Conservation (phyloP, 2,329 filamentous ascomycete species). For the Eutypella sp. region DNA sequence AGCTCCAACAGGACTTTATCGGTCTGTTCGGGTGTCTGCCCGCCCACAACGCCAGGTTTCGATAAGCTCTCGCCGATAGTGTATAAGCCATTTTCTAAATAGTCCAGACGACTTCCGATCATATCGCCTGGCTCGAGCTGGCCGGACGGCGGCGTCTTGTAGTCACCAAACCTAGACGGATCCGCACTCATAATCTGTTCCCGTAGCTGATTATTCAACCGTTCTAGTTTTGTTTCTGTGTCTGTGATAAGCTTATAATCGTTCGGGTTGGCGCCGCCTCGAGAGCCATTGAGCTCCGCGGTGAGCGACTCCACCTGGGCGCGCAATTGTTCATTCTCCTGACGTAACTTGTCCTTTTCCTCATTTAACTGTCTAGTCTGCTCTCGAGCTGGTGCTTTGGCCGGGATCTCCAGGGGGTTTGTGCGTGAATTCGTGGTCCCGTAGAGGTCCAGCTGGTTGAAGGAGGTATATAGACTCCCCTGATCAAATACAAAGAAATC, state of each 20-base stretch:
- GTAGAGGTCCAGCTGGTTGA: constrained; percentile 57
- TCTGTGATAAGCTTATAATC: constrained; percentile 50
- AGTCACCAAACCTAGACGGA: constrained; percentile 47
- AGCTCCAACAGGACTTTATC: constrained; percentile 49
- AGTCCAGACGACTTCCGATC: constrained; percentile 58
- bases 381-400: constrained; percentile 52
- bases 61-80: constrained; percentile 53
- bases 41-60: constrained; percentile 24
- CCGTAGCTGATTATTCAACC: constrained; percentile 61
- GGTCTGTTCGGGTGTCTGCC: constrained; percentile 48
- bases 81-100: constrained; percentile 62
- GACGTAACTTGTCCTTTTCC: constrained; percentile 41
- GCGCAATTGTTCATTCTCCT: constrained; percentile 38
- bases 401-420: constrained; percentile 51
- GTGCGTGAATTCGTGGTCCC: constrained; percentile 29
- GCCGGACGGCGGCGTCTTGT: constrained; percentile 36
- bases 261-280: constrained; percentile 28
- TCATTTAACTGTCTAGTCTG: constrained; percentile 46
- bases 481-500: constrained; percentile 70
- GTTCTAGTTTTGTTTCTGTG: constrained; percentile 62
- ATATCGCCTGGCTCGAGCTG: constrained; percentile 40
- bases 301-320: constrained; percentile 29
- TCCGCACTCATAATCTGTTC: constrained; percentile 62
- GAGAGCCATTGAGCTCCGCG: constrained; percentile 32
- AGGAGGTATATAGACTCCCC: constrained; percentile 64